Evolutionary conservation across 2,329 filamentous ascomycete genomes (phyloP), one percentile per base, ranked within the genome.

Genomic region (Sporothrix pallida): DNA sequence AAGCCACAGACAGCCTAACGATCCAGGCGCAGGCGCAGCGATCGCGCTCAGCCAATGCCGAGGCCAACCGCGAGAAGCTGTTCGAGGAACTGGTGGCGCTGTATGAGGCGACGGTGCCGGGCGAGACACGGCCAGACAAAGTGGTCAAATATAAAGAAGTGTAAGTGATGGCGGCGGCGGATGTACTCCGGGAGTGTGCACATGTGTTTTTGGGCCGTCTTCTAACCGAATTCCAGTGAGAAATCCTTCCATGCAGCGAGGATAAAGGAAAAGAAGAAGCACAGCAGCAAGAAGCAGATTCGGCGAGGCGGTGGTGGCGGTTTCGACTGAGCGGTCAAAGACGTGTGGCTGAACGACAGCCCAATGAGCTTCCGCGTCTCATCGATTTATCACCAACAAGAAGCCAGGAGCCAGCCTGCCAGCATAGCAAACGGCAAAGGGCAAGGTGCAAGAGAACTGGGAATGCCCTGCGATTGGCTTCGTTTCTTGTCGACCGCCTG

Each of bases 11-110:
- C 78, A 85, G 84, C 56, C 83, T 89, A 74, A 85, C 83, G 0
- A 85, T 90, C 48, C 85, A 88, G 71, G 86, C 86, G 0, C 88
- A 90, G 78, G 86, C 84, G 1, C 83, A 86, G 71, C 83, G 88
- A 23, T 87, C 86, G 54, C 82, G 87, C 63, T 81, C 81, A 17
- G 83, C 85, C 68, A 90, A 90, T 77, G 80, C 82, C 10, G 84
- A 86, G 0, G 86, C 88, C 54, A 90, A 90, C 77, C 82, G 82
- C 46, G 78, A 79, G 31, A 80, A 89, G 77, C 80, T 89, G 1
- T 75, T 82, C 1, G 81, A 86, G 2, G 87, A 88, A 78, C 76
- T 89, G 12, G 79, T 78, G 42, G 81, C 81, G 42, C 85, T 89
- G 68, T 89, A 87, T 74, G 79, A 80, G 1, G 82, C 83, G 50